These are phyloP conservation scores for Aschersonia sp. DNA, from an alignment of 2,329 filamentous ascomycete species.

Conservation along the genomic window DNA sequence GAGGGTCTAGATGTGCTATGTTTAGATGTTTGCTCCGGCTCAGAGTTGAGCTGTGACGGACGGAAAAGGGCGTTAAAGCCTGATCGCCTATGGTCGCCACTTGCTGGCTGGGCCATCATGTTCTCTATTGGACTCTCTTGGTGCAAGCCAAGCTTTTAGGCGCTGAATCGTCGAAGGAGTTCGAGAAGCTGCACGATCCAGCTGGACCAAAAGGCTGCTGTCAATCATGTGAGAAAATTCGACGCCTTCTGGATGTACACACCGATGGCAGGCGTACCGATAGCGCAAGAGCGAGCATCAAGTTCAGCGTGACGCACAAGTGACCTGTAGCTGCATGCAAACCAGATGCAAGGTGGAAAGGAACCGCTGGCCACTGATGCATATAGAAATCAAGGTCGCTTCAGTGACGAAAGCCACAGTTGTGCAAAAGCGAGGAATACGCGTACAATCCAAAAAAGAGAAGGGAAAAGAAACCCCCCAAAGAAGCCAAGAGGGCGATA, in stretches of 20 bases:
- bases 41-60: background rate
- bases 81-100: background rate
- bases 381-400: background rate
- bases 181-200: no score
- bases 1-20: background rate
- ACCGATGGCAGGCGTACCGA: background rate
- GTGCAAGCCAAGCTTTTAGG: no score
- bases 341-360: background rate
- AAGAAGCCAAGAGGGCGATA: background rate
- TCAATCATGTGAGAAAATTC: background rate
- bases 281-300: background rate
- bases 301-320: background rate
- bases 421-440: background rate
- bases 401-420: background rate
- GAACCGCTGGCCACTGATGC: background rate
- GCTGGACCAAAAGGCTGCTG: no score
- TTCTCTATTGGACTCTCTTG: no score
- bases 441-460: constrained; percentile 3
- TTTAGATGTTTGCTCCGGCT: background rate
- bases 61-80: background rate
- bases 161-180: no score
- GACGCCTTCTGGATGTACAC: background rate
- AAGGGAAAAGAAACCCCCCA: background rate
- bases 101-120: background rate
- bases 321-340: background rate